phyloP scores from a whole-genome alignment of 169 alveolate genomes.

The Neospora caninum region DNA sequence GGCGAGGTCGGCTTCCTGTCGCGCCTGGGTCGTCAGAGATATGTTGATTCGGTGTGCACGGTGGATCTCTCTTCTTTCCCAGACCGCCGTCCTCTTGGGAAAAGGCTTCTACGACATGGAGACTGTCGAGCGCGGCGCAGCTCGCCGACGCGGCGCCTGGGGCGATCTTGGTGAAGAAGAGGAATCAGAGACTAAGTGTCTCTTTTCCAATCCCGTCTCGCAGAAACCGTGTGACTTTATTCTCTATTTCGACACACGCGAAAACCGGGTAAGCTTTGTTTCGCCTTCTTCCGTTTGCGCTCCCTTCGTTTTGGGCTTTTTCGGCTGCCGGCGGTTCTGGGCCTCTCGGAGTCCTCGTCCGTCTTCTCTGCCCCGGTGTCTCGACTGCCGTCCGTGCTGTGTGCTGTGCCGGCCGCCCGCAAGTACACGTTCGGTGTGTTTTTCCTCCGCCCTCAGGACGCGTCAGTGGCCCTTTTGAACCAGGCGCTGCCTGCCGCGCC shows the following conservation, averaged over 20 bases:
- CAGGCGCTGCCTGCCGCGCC: conserved; percentile 43
- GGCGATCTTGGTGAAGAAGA: conserved; percentile 3
- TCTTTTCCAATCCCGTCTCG: neutral
- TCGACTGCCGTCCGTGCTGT: neutral
- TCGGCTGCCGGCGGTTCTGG: no score
- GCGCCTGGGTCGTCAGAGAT: no score
- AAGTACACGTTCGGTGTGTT: neutral
- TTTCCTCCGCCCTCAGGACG: conserved; percentile 26
- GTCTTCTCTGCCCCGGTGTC: neutral
- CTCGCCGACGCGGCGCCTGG: neutral
- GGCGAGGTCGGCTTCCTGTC: no score
- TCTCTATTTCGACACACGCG: conserved; percentile 11
- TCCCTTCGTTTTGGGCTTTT: neutral
- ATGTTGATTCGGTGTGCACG: no score
- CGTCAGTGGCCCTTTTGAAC: conserved; percentile 24
- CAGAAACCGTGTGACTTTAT: conserved; percentile 21
- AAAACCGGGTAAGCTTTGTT: neutral
- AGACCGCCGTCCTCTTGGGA: neutral
- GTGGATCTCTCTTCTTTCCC: neutral
- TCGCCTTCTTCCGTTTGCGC: neutral
- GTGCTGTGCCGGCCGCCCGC: neutral
- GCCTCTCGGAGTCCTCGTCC: neutral
- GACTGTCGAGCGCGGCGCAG: neutral
- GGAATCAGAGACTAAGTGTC: neutral
- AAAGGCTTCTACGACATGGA: conserved; percentile 32